Conservation (phyloP, 78 protist species). For the Dictyostelium capitatum region DNA sequence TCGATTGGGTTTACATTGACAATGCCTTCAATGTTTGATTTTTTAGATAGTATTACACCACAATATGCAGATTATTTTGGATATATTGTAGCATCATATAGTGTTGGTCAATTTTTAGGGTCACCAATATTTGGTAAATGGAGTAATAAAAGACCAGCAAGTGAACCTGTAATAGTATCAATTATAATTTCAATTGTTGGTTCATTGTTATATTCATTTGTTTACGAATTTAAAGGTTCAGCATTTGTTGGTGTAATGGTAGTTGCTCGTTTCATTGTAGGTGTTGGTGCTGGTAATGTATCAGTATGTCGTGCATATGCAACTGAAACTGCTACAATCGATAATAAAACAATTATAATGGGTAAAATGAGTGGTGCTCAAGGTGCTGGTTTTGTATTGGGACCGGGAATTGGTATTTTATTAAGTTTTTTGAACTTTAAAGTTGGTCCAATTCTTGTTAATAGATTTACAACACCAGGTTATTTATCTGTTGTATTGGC, state of each 20-base stretch:
- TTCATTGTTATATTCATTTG: slow-evolving; percentile 51
- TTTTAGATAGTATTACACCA: neutral
- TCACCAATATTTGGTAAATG: slow-evolving; percentile 83
- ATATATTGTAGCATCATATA: slow-evolving; percentile 32
- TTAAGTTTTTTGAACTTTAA: neutral
- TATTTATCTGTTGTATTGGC: slow-evolving; percentile 36
- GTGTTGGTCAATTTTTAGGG: slow-evolving; percentile 62
- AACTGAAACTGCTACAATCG: slow-evolving; percentile 3
- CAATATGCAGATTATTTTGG: slow-evolving; percentile 1
- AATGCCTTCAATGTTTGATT: slow-evolving; percentile 36
- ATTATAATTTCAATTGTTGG: slow-evolving; percentile 30
- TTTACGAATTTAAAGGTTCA: neutral
- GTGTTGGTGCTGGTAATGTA: slow-evolving; percentile 73
- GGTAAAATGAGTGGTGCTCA: slow-evolving; percentile 45
- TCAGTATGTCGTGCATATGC: slow-evolving; percentile 68
- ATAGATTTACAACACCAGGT: slow-evolving; percentile 69
- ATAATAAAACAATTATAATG: slow-evolving; percentile 41
- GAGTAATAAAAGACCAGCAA: slow-evolving; percentile 34
- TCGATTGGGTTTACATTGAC: slow-evolving; percentile 71
- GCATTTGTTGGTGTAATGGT: slow-evolving; percentile 16
- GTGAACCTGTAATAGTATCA: slow-evolving; percentile 43
- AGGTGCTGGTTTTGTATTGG: slow-evolving; percentile 65
- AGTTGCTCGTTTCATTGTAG: slow-evolving; percentile 57
- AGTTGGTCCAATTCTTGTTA: neutral
- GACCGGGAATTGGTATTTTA: slow-evolving; percentile 37